A percentile compares a stretch with the other conserved stretches of the same genome.
These are phyloP conservation scores for Priceomyces carsonii DNA, from an alignment of 805 yeast species.

Conservation along the genomic window DNA sequence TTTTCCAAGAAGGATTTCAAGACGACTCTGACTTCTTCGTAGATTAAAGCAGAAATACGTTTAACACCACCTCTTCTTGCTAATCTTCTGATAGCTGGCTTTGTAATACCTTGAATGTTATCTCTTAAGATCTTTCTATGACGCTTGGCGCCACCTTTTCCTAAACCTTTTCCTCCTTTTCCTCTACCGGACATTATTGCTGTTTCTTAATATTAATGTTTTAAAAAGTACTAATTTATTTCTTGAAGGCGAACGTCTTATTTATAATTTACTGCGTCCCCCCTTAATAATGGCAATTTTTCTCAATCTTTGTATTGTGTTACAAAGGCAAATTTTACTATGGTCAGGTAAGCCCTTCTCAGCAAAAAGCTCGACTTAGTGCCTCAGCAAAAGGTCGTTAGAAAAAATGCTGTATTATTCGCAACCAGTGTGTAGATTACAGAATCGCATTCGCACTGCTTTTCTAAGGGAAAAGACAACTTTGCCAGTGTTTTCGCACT, in stretches of 20 bases:
- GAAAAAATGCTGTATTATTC: slow-evolving; percentile 2
- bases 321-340: slow-evolving; percentile 9
- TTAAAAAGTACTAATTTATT: not conserved
- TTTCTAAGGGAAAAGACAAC: not conserved
- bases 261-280: slow-evolving; percentile 6
- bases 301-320: slow-evolving; percentile 5
- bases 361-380: no score
- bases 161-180: slow-evolving; percentile 99
- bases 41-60: slow-evolving; percentile 98
- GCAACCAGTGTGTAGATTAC: slow-evolving; percentile 3
- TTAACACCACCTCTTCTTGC: slow-evolving; percentile 99
- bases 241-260: slow-evolving; percentile 2
- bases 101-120: slow-evolving; percentile 99
- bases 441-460: not conserved
- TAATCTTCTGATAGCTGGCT: slow-evolving; percentile 99
- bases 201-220: slow-evolving; percentile 10
- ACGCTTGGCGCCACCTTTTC: slow-evolving; percentile 99
- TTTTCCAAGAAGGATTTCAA: slow-evolving; percentile 93
- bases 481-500: not conserved
- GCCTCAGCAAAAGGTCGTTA: not conserved
- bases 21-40: slow-evolving; percentile 98
- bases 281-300: slow-evolving; percentile 3
- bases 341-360: slow-evolving; percentile 6
- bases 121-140: slow-evolving; percentile 99
- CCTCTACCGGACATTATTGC: slow-evolving; percentile 95